Conservation (phyloP, 352 stramenopile genomes). For the Pythium periplocum region DNA sequence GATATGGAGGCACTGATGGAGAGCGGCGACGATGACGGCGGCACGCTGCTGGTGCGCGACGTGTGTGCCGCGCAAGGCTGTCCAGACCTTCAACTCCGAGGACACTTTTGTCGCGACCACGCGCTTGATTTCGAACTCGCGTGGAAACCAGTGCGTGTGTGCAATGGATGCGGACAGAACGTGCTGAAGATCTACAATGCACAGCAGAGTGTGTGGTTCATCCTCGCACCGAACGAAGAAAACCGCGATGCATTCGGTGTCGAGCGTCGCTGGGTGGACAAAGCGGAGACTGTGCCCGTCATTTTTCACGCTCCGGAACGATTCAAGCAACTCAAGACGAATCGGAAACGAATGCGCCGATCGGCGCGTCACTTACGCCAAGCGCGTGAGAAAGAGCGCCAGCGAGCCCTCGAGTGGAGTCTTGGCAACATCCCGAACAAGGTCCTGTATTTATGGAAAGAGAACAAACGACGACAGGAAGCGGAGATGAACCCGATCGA, state of each 20-base stretch:
- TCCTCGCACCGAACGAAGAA: conserved; percentile 27
- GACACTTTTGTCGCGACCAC: conserved; percentile 46
- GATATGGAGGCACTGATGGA: conserved; percentile 17
- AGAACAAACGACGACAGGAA: conserved; percentile 45
- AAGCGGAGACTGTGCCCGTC: not conserved
- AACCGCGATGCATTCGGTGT: conserved; percentile 20
- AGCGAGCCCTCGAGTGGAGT: conserved; percentile 57
- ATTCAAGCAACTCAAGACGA: no score
- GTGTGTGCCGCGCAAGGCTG: conserved; percentile 50
- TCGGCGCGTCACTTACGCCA: conserved; percentile 16
- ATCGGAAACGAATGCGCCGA: conserved; percentile 7
- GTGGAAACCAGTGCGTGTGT: conserved; percentile 43
- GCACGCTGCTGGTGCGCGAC: conserved; percentile 45
- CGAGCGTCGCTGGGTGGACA: conserved; percentile 10
- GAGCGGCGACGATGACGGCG: conserved; percentile 15
- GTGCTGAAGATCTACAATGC: conserved; percentile 40
- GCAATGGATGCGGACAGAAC: conserved; percentile 41
- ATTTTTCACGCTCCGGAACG: no score
- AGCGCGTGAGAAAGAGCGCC: conserved; percentile 31
- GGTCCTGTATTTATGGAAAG: conserved; percentile 52
- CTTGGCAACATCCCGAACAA: conserved; percentile 46
- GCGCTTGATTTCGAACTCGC: conserved; percentile 40
- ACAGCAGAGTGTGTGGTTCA: conserved; percentile 56
- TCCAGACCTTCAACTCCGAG: conserved; percentile 43
- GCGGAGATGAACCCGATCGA: conserved; percentile 16